phyloP scores from a whole-genome alignment of 2,329 filamentous ascomycete species.

The Penicillium sp. region DNA sequence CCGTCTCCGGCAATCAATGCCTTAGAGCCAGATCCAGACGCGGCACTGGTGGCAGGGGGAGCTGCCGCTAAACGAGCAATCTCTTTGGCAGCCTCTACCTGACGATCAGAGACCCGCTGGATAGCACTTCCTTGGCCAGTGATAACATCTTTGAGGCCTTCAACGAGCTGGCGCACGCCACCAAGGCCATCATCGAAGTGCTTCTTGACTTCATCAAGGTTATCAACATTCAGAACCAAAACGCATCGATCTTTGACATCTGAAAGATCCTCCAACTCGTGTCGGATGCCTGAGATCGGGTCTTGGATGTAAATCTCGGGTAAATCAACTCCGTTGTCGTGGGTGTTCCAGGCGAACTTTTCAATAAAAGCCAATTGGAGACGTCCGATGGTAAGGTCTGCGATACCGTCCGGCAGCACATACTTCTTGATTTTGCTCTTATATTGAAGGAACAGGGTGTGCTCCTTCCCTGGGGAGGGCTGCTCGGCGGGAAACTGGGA shows the following conservation, averaged over 20 bases:
- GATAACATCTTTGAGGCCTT: slow-evolving; percentile 79
- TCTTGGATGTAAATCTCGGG: slow-evolving; percentile 99
- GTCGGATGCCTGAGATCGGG: slow-evolving; percentile 89
- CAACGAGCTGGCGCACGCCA: slow-evolving; percentile 77
- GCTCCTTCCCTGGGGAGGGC: slow-evolving; percentile 74
- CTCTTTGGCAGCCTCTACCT: slow-evolving; percentile 86
- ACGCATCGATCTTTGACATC: slow-evolving; percentile 96
- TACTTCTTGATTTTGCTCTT: slow-evolving; percentile 98
- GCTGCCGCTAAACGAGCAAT: slow-evolving; percentile 67
- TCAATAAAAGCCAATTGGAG: slow-evolving; percentile 97
- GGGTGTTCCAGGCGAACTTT: slow-evolving; percentile 98
- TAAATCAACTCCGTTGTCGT: slow-evolving; percentile 86
- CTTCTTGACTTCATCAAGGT: slow-evolving; percentile 90
- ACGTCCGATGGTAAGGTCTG: slow-evolving; percentile 81
- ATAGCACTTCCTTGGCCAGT: slow-evolving; percentile 80
- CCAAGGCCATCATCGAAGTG: slow-evolving; percentile 93
- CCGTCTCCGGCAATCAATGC: slow-evolving; percentile 45
- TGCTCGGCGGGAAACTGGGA: slow-evolving; percentile 61
- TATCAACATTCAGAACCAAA: slow-evolving; percentile 90
- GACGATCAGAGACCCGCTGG: slow-evolving; percentile 83
- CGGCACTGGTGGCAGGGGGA: slow-evolving; percentile 37
- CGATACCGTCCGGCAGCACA: slow-evolving; percentile 78
- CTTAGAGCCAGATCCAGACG: slow-evolving; percentile 25
- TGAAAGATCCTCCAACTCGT: slow-evolving; percentile 88
- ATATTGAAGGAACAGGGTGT: slow-evolving; percentile 94